phyloP scores from a whole-genome alignment of 441 rosid species.

The Erodium texanum region DNA sequence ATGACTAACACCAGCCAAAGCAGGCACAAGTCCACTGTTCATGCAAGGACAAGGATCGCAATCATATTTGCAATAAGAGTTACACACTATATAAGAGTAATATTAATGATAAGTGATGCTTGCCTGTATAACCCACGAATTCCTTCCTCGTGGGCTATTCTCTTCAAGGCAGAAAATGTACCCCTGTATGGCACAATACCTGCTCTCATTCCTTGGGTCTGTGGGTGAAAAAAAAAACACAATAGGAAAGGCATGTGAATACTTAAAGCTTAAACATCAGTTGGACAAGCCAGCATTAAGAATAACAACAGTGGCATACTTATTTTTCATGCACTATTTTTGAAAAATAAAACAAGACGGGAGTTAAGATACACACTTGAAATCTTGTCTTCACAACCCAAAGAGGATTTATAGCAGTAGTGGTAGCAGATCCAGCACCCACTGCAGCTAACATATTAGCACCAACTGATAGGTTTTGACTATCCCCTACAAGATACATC shows the following conservation, averaged over 20 bases:
- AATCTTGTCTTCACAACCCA: constrained; percentile 75
- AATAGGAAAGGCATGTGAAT: too few relatives aligned
- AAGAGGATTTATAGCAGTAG: constrained; percentile 54
- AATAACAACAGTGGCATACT: not conserved
- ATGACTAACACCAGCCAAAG: constrained; percentile 66
- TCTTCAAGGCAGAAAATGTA: constrained; percentile 48
- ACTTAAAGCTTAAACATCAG: too few relatives aligned
- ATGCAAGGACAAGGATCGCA: not conserved
- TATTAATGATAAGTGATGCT: constrained; percentile 7
- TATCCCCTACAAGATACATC: constrained; percentile 27
- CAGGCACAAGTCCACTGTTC: constrained; percentile 57
- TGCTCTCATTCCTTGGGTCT: constrained; percentile 58
- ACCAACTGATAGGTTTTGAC: constrained; percentile 43
- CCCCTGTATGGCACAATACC: constrained; percentile 45
- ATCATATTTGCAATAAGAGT: not conserved
- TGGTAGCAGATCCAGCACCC: constrained; percentile 67
- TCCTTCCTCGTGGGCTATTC: constrained; percentile 55
- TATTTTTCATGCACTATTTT: not conserved
- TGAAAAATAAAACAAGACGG: not conserved
- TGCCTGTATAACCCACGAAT: constrained; percentile 61
- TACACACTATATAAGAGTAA: not conserved
- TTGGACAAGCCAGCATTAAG: not conserved
- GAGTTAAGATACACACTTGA: constrained; percentile 32
- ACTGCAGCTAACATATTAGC: constrained; percentile 57
- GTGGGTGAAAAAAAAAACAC: constrained; percentile 10